A percentile compares a stretch with the other conserved stretches of the same genome.
These are phyloP conservation scores for Phycomyces blakesleeanus DNA, from an alignment of 192 early-diverging fungal species.

Conservation along the genomic window DNA sequence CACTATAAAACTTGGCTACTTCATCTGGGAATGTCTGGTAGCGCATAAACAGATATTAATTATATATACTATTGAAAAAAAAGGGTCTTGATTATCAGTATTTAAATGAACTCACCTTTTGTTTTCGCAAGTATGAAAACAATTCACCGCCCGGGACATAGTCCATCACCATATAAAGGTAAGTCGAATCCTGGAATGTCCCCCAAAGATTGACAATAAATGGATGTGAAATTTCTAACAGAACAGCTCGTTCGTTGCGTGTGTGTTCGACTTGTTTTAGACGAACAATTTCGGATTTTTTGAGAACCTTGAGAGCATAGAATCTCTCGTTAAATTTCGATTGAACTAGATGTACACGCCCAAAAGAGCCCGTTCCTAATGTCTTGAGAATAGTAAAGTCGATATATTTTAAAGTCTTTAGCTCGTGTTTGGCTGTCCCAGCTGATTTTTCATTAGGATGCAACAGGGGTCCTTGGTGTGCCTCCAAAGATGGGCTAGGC, in stretches of 20 bases:
- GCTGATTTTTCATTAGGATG: neutral
- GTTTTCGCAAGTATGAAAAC: constrained; percentile 76
- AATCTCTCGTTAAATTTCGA: constrained; percentile 67
- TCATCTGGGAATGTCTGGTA: constrained; percentile 65
- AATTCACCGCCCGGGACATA: constrained; percentile 88
- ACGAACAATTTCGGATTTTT: constrained; percentile 85
- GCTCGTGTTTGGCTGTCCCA: neutral
- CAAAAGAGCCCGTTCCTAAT: constrained; percentile 93
- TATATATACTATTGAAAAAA: neutral
- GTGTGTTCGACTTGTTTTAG: constrained; percentile 96
- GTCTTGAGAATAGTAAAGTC: constrained; percentile 12
- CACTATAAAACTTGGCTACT: constrained; percentile 80
- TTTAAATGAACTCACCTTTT: constrained; percentile 37
- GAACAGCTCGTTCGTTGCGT: constrained; percentile 86
- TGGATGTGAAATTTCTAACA: constrained; percentile 75
- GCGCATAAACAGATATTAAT: neutral
- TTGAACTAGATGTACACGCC: constrained; percentile 86
- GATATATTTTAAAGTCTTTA: neutral
- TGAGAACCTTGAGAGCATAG: constrained; percentile 93
- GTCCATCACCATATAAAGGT: constrained; percentile 84
- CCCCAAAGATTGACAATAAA: constrained; percentile 87
- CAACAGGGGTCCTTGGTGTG: too few species aligned
- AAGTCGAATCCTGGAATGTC: constrained; percentile 78
- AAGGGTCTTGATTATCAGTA: neutral
- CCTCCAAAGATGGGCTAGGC: too few species aligned